A percentile compares a stretch with the other conserved stretches of the same genome.
Conservation (phyloP, 2,329 filamentous ascomycete genomes). For the Sporothrix curviconia region DNA sequence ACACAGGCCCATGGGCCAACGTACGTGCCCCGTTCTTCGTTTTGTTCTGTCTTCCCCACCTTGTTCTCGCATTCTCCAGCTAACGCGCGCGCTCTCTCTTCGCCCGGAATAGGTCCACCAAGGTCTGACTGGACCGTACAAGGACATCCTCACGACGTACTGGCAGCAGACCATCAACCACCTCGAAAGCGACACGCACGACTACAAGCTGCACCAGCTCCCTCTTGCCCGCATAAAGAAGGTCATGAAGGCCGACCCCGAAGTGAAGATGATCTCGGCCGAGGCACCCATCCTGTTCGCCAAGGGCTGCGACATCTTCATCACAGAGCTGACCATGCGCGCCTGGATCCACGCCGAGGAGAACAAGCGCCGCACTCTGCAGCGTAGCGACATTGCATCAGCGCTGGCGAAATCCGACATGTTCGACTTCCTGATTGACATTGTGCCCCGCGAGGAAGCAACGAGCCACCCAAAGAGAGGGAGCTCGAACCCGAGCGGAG, state of each 20-base stretch:
- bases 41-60: not conserved
- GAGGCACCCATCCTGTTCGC: slow-evolving; percentile 97
- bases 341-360: slow-evolving; percentile 99
- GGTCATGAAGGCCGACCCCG: slow-evolving; percentile 98
- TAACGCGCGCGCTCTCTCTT: not conserved
- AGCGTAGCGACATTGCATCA: slow-evolving; percentile 92
- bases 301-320: slow-evolving; percentile 98
- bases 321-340: slow-evolving; percentile 97
- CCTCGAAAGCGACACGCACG: slow-evolving; percentile 88
- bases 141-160: slow-evolving; percentile 96
- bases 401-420: slow-evolving; percentile 96
- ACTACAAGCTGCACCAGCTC: slow-evolving; percentile 97
- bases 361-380: slow-evolving; percentile 92
- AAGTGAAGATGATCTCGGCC: slow-evolving; percentile 99
- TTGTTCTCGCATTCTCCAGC: not conserved
- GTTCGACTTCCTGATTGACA: slow-evolving; percentile 99
- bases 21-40: slow-evolving; percentile 43
- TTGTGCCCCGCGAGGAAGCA: slow-evolving; percentile 92
- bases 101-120: slow-evolving; percentile 80
- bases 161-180: slow-evolving; percentile 98
- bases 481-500: slow-evolving; percentile 33
- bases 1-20: slow-evolving; percentile 92
- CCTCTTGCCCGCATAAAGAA: slow-evolving; percentile 99
- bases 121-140: slow-evolving; percentile 84
- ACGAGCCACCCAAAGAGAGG: slow-evolving; percentile 74